Evolutionary conservation across 2,329 filamentous ascomycete species (phyloP).

Genomic region (Daldinia sp.): DNA sequence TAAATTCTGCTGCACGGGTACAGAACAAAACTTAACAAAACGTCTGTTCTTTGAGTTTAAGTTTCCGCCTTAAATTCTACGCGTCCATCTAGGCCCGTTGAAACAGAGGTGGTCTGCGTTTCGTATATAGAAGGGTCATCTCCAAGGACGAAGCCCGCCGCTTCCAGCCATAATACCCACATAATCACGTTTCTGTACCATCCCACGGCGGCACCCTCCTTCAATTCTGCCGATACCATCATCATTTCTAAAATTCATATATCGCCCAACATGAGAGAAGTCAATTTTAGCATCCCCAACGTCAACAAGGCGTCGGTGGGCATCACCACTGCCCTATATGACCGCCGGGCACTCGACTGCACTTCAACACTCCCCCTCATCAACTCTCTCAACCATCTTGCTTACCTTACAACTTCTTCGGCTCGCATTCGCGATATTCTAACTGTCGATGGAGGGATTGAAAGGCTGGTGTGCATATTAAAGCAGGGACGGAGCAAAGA

Average conservation of each 20-base stretch:
- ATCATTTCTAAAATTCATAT: constrained; percentile 12
- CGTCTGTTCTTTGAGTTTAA: constrained; percentile 42
- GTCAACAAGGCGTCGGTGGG: constrained; percentile 99
- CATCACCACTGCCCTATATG: constrained; percentile 98
- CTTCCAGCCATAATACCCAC: constrained; percentile 26
- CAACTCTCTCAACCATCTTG: constrained; percentile 98
- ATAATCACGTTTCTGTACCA: constrained; percentile 1
- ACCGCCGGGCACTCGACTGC: constrained; percentile 96
- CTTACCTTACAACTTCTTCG: constrained; percentile 97
- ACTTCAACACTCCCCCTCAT: constrained; percentile 97
- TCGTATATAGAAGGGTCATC: constrained; percentile 43
- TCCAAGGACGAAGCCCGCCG: constrained; percentile 42
- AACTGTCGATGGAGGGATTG: constrained; percentile 98
- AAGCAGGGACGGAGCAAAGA: constrained; percentile 97
- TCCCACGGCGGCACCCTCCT: constrained; percentile 39
- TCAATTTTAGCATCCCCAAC: constrained; percentile 99
- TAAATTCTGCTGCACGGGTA: constrained; percentile 29
- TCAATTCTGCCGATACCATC: constrained; percentile 46
- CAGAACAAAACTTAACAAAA: constrained; percentile 25
- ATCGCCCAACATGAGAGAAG: constrained; percentile 88
- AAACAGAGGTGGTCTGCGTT: constrained; percentile 39
- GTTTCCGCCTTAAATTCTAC: constrained; percentile 46
- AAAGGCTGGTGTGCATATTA: constrained; percentile 94
- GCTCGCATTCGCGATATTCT: constrained; percentile 97
- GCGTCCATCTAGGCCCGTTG: constrained; percentile 40